A percentile compares a stretch with the other conserved stretches of the same genome.
These are phyloP conservation scores for Iris pallida DNA, from an alignment of 116 monocot species.

Conservation along the genomic window DNA sequence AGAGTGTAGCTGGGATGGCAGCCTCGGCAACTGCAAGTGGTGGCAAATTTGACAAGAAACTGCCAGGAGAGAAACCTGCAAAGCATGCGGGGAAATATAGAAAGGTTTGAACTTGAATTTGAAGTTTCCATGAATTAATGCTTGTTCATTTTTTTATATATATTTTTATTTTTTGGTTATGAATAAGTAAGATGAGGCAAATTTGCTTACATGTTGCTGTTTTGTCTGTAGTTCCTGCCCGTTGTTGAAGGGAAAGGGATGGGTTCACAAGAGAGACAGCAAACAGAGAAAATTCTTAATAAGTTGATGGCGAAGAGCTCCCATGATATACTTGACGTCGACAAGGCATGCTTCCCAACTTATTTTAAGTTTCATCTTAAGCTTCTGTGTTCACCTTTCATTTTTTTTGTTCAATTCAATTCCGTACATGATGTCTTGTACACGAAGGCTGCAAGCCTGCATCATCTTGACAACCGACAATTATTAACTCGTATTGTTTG, in stretches of 20 bases:
- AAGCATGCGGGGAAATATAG: conserved; percentile 82
- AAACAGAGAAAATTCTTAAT: conserved; percentile 78
- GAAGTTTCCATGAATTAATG: neutral
- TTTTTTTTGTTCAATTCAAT: neutral
- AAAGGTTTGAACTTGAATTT: conserved; percentile 40
- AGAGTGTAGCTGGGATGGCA: conserved; percentile 84
- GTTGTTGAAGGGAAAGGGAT: conserved; percentile 90
- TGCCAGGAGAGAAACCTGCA: conserved; percentile 82
- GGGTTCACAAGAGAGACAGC: conserved; percentile 67
- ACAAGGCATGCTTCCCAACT: conserved; percentile 42
- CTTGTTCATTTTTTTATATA: neutral
- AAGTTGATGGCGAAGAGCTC: conserved; percentile 68
- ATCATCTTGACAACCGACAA: no score
- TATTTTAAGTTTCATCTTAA: neutral
- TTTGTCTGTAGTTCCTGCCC: conserved; percentile 65
- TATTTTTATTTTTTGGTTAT: neutral
- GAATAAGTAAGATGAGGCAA: neutral
- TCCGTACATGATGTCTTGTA: no score
- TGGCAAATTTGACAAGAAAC: conserved; percentile 92
- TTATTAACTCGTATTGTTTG: neutral
- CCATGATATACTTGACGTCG: conserved; percentile 67
- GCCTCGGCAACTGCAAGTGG: conserved; percentile 79
- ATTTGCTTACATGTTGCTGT: neutral
- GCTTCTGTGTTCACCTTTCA: no score
- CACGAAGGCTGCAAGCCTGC: no score